These are phyloP conservation scores for Aspergillus amoenus DNA, from an alignment of 2,329 filamentous ascomycete species.

Conservation along the genomic window DNA sequence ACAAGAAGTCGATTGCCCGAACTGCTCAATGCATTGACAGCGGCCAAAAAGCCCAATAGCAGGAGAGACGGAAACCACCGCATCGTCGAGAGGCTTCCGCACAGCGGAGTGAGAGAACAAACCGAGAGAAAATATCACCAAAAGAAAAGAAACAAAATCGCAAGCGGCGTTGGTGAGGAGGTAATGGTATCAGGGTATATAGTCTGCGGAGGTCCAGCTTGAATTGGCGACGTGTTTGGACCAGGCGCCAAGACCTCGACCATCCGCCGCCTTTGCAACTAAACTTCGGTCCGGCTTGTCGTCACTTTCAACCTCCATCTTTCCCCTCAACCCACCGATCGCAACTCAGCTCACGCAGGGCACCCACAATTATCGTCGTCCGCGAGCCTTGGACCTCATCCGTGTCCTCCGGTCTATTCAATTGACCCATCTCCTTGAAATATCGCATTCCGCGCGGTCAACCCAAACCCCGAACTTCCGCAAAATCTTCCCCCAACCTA, in stretches of 20 bases:
- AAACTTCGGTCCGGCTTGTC: slow-evolving; percentile 30
- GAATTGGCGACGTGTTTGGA: slow-evolving; percentile 47
- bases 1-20: slow-evolving; percentile 79
- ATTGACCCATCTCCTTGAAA: slow-evolving; percentile 6
- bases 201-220: slow-evolving; percentile 8
- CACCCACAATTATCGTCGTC: background rate
- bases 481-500: slow-evolving; percentile 8
- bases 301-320: slow-evolving; percentile 30
- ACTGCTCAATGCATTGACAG: slow-evolving; percentile 69
- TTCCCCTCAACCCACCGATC: slow-evolving; percentile 16
- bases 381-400: background rate
- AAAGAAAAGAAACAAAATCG: slow-evolving; percentile 15
- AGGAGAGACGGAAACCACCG: slow-evolving; percentile 71
- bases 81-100: slow-evolving; percentile 57
- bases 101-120: slow-evolving; percentile 29
- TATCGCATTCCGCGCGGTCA: background rate
- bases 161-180: slow-evolving; percentile 22
- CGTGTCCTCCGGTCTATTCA: background rate
- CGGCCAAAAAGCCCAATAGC: slow-evolving; percentile 58
- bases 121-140: slow-evolving; percentile 16
- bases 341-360: slow-evolving; percentile 1
- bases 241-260: slow-evolving; percentile 40
- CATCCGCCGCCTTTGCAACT: slow-evolving; percentile 15
- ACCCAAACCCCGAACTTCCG: slow-evolving; percentile 16
- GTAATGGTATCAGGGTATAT: background rate